Percentiles rank a stretch among this genome's conserved stretches.
These are phyloP conservation scores for Ustilago xerochloae DNA, from an alignment of 1,284 basidiomycete species.

Conservation along the genomic window DNA sequence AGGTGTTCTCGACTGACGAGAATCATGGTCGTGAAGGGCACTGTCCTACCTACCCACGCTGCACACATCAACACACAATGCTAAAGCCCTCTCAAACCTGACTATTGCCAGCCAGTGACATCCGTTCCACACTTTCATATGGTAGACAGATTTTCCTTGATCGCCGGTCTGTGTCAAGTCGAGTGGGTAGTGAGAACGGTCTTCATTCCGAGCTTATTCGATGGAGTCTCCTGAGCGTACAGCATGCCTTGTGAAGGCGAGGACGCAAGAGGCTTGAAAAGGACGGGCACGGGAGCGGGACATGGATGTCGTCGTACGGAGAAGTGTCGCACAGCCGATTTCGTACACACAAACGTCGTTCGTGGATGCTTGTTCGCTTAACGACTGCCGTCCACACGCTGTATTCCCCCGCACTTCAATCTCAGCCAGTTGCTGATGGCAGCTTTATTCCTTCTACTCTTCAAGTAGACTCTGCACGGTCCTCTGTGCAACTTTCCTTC, in stretches of 20 bases:
- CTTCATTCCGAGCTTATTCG: too few relatives aligned
- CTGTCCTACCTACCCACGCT: too few relatives aligned
- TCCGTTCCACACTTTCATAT: too few relatives aligned
- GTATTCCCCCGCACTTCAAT: constrained; percentile 1
- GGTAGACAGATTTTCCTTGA: too few relatives aligned
- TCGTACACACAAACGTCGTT: not conserved
- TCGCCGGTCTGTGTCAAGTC: too few relatives aligned
- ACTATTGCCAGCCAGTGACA: too few relatives aligned
- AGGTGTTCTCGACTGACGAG: too few relatives aligned
- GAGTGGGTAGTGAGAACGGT: too few relatives aligned
- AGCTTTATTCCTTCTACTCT: not conserved
- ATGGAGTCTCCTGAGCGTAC: too few relatives aligned
- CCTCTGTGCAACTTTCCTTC: not conserved
- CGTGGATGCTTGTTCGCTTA: not conserved
- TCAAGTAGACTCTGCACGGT: constrained; percentile 2
- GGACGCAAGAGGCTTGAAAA: not conserved
- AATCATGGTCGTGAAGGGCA: too few relatives aligned
- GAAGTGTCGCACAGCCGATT: not conserved
- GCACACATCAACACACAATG: too few relatives aligned
- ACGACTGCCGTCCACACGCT: not conserved
- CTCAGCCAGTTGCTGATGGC: not conserved
- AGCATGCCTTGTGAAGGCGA: not conserved
- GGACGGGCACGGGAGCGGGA: not conserved
- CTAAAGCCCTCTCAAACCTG: too few relatives aligned
- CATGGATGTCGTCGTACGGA: not conserved